phyloP scores from a whole-genome alignment of 345 rosid species.

The Ailanthus altissimus region DNA sequence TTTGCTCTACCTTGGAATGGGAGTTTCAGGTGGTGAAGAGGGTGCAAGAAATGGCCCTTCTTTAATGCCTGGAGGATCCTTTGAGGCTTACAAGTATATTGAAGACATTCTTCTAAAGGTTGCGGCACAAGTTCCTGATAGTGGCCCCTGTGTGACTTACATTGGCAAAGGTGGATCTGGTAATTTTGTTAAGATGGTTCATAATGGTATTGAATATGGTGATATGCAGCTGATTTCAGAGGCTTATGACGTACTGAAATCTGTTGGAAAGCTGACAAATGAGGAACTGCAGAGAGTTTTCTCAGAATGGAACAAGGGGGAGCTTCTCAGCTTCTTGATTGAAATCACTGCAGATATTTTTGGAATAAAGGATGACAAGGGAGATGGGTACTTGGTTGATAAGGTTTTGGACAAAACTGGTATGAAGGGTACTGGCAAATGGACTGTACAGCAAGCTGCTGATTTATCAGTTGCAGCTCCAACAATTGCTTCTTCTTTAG shows the following conservation, averaged over 20 bases:
- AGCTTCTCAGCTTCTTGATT: constrained; percentile 89
- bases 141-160: constrained; percentile 95
- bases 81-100: constrained; percentile 76
- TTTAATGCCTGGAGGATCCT: constrained; percentile 95
- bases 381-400: constrained; percentile 85
- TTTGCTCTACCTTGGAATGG: constrained; percentile 93
- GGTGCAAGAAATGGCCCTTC: constrained; percentile 95
- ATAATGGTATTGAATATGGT: constrained; percentile 94
- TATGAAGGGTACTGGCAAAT: constrained; percentile 97
- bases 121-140: constrained; percentile 90
- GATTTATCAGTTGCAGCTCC: constrained; percentile 94
- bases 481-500: constrained; percentile 86
- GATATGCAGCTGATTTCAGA: constrained; percentile 96
- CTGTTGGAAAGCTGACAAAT: constrained; percentile 85
- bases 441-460: constrained; percentile 99
- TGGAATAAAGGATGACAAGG: constrained; percentile 79
- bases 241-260: constrained; percentile 87
- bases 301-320: constrained; percentile 91
- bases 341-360: constrained; percentile 95
- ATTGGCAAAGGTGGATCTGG: constrained; percentile 92
- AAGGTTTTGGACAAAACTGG: constrained; percentile 96
- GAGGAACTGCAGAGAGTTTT: constrained; percentile 72
- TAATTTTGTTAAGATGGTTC: constrained; percentile 95
- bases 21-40: constrained; percentile 98
- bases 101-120: constrained; percentile 93